A percentile compares a stretch with the other conserved stretches of the same genome.
These are phyloP conservation scores for Boletus tylopilopsis DNA, from an alignment of 768 basidiomycete species.

Conservation along the genomic window DNA sequence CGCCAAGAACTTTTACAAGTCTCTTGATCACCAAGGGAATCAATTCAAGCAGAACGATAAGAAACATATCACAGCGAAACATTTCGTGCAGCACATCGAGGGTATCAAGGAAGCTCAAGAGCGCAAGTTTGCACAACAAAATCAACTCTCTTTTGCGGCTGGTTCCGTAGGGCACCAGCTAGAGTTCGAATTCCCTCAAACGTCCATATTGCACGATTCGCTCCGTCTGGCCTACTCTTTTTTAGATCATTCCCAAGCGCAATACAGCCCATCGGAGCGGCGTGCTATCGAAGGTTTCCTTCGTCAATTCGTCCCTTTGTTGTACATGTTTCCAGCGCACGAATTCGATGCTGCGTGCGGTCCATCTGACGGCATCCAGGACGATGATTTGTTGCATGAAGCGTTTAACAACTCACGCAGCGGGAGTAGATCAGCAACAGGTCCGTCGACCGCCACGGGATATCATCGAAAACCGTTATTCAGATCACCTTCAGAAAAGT, in stretches of 20 bases:
- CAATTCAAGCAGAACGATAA: constrained; percentile 96
- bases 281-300: constrained; percentile 83
- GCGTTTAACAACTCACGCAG: constrained; percentile 13
- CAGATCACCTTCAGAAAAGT: constrained; percentile 66
- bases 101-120: constrained; percentile 57
- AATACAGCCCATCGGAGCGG: constrained; percentile 74
- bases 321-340: constrained; percentile 67
- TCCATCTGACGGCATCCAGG: constrained; percentile 47
- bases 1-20: constrained; percentile 97
- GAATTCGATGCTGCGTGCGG: constrained; percentile 66
- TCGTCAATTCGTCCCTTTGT: constrained; percentile 74
- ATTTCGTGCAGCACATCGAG: constrained; percentile 81
- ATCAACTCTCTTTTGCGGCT: constrained; percentile 37
- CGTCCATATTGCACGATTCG: constrained; percentile 78
- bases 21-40: constrained; percentile 93
- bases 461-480: constrained; percentile 81
- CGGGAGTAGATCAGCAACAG: constrained; percentile 46
- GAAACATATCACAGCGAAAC: constrained; percentile 81
- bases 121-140: constrained; percentile 28
- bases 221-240: constrained; percentile 89
- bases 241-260: constrained; percentile 79
- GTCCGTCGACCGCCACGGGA: constrained; percentile 51
- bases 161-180: constrained; percentile 67
- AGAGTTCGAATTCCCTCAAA: constrained; percentile 74
- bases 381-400: constrained; percentile 32